phyloP scores from a whole-genome alignment of 768 basidiomycete species.

The Daedaleopsis sinensis region DNA sequence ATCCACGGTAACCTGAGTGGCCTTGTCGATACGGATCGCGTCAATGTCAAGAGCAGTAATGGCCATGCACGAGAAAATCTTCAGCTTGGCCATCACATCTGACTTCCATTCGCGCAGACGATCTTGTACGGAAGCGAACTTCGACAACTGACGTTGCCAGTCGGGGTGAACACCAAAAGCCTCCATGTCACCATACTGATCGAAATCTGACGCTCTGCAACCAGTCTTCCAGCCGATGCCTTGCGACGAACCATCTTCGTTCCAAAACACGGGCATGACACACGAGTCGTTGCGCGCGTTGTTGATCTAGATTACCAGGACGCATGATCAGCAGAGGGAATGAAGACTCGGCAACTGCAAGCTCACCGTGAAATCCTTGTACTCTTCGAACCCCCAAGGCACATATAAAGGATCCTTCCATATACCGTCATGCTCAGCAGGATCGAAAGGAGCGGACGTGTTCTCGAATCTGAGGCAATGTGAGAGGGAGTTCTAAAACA shows the following conservation, averaged over 20 bases:
- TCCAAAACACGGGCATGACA: conserved; percentile 77
- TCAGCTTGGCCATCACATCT: conserved; percentile 74
- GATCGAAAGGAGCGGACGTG: conserved; percentile 73
- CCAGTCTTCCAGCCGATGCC: conserved; percentile 59
- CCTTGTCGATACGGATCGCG: conserved; percentile 94
- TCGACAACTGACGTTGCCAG: conserved; percentile 92
- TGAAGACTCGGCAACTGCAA: conserved; percentile 2
- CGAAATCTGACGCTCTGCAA: conserved; percentile 84
- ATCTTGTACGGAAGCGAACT: conserved; percentile 96
- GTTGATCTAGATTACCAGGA: conserved; percentile 44
- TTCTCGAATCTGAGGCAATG: conserved; percentile 65
- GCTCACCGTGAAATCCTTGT: conserved; percentile 77
- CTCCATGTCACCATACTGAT: conserved; percentile 96
- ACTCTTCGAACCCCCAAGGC: conserved; percentile 87
- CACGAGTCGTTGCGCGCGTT: conserved; percentile 80
- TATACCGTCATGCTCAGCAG: conserved; percentile 70
- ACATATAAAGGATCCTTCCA: conserved; percentile 78
- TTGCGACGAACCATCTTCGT: conserved; percentile 69
- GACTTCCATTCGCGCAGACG: conserved; percentile 93
- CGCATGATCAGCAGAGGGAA: not conserved
- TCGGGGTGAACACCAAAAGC: conserved; percentile 96
- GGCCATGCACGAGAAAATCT: conserved; percentile 81
- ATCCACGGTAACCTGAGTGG: conserved; percentile 87
- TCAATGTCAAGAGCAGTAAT: conserved; percentile 90
- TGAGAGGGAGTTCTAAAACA: conserved; percentile 9